Evolutionary conservation across 129 eudicot genomes (phyloP).

Genomic region (Deinandra increscens): DNA sequence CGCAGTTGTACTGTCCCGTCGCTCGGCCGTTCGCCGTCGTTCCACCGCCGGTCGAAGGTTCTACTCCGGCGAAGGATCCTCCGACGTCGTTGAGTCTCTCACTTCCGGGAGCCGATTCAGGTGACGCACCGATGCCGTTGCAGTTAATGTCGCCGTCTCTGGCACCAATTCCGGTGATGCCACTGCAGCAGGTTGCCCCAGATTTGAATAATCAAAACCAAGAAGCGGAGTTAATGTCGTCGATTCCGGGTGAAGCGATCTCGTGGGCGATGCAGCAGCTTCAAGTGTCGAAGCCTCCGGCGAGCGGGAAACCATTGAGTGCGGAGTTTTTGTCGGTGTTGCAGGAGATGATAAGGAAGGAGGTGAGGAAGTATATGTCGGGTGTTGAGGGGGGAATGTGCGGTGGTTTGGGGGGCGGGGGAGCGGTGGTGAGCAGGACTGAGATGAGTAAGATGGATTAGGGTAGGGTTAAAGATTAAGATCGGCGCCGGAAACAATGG

Average conservation of each 20-base stretch:
- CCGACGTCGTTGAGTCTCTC: no score
- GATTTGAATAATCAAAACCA: background rate
- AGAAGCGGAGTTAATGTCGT: background rate
- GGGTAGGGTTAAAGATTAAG: no score
- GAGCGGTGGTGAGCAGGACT: no score
- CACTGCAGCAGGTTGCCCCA: slow-evolving; percentile 20
- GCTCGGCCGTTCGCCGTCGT: no score
- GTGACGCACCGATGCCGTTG: slow-evolving; percentile 29
- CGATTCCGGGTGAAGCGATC: background rate
- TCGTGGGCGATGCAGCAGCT: slow-evolving; percentile 36
- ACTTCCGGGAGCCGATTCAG: no score
- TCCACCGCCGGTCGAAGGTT: no score
- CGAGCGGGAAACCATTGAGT: slow-evolving; percentile 44
- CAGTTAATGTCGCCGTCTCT: slow-evolving; percentile 13
- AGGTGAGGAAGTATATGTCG: slow-evolving; percentile 74
- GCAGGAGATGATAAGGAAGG: slow-evolving; percentile 87
- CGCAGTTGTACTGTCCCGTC: no score
- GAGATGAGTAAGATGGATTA: no score
- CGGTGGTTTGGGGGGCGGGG: no score
- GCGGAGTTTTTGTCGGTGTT: slow-evolving; percentile 74
- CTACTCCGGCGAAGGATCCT: no score
- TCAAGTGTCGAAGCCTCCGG: slow-evolving; percentile 21
- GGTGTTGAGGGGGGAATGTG: slow-evolving; percentile 47
- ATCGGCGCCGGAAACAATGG: slow-evolving; percentile 39
- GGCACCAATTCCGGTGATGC: slow-evolving; percentile 24